Percentiles rank a stretch among this genome's conserved stretches.
Conservation (phyloP, 805 yeast species). For the Saturnispora saitoi region DNA sequence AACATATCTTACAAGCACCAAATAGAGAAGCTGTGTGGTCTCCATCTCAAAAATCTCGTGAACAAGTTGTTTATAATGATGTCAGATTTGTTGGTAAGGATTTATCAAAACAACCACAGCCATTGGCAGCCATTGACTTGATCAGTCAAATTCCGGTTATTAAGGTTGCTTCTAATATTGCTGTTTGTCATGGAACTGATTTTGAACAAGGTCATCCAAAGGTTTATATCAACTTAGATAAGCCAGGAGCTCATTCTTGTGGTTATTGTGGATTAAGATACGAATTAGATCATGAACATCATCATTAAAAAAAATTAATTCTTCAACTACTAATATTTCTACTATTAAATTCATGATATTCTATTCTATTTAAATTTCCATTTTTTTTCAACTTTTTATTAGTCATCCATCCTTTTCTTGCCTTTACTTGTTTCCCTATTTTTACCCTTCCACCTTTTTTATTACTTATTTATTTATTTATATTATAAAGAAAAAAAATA, state of each 20-base stretch:
- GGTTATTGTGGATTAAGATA: constrained; percentile 74
- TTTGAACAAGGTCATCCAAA: constrained; percentile 82
- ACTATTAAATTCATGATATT: too few relatives aligned
- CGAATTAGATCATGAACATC: constrained; percentile 31
- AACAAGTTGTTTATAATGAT: constrained; percentile 42
- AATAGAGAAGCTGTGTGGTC: constrained; percentile 70
- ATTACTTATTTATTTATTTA: constrained; percentile 13
- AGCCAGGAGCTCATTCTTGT: constrained; percentile 63
- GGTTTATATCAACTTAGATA: constrained; percentile 71
- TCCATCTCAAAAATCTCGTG: constrained; percentile 51
- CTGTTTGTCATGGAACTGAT: constrained; percentile 78
- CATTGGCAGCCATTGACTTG: constrained; percentile 78
- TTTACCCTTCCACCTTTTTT: not conserved
- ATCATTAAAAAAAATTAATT: constrained; percentile 3
- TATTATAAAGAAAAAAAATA: not conserved
- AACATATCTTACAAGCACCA: constrained; percentile 51
- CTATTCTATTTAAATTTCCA: not conserved
- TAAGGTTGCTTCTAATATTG: constrained; percentile 49
- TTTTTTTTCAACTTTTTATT: not conserved
- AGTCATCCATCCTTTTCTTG: not conserved
- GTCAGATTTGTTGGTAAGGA: constrained; percentile 70
- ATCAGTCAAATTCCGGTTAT: constrained; percentile 66
- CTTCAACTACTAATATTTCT: not conserved
- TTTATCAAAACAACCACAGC: constrained; percentile 60
- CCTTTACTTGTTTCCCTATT: not conserved